These are phyloP conservation scores for Apophysomyces ossiformis DNA, from an alignment of 371 early-diverging fungal genomes.

Conservation along the genomic window DNA sequence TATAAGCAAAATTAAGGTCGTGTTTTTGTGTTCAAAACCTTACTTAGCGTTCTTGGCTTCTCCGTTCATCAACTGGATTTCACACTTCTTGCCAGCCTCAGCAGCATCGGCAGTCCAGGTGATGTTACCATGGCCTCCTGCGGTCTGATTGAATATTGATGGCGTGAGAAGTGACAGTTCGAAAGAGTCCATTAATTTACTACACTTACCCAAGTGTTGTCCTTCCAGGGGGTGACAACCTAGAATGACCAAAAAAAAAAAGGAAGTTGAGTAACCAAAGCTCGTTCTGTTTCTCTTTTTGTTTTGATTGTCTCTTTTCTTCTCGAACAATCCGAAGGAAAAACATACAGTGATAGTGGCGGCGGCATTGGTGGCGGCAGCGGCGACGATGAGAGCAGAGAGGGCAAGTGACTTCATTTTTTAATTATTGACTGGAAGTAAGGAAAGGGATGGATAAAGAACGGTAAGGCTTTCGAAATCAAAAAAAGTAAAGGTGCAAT, in stretches of 20 bases:
- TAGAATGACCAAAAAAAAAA: conserved; percentile 18
- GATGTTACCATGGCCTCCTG: conserved; percentile 50
- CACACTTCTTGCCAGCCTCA: conserved; percentile 40
- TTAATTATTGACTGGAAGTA: not conserved
- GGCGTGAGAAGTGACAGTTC: too few relatives aligned
- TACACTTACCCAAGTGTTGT: conserved; percentile 42
- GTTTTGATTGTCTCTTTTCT: not conserved
- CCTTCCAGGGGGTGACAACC: conserved; percentile 51
- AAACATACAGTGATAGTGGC: conserved; percentile 27
- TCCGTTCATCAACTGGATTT: conserved; percentile 51
- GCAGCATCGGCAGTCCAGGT: conserved; percentile 42
- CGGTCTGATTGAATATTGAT: conserved; percentile 20
- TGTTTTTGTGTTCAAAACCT: not conserved
- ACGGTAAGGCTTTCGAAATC: conserved; percentile 8
- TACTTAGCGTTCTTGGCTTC: conserved; percentile 47
- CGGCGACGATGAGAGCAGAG: conserved; percentile 21
- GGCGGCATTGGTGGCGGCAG: conserved; percentile 22
- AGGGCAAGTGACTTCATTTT: conserved; percentile 27
- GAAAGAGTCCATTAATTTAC: too few relatives aligned
- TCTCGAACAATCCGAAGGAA: not conserved
- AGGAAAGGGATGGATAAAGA: conserved; percentile 16
- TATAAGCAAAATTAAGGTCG: too few relatives aligned
- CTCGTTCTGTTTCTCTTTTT: too few relatives aligned
- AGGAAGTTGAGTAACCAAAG: not conserved
- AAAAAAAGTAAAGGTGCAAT: conserved; percentile 1